Conservation (phyloP, 2,329 filamentous ascomycete genomes). For the Hypomyces rosellus region DNA sequence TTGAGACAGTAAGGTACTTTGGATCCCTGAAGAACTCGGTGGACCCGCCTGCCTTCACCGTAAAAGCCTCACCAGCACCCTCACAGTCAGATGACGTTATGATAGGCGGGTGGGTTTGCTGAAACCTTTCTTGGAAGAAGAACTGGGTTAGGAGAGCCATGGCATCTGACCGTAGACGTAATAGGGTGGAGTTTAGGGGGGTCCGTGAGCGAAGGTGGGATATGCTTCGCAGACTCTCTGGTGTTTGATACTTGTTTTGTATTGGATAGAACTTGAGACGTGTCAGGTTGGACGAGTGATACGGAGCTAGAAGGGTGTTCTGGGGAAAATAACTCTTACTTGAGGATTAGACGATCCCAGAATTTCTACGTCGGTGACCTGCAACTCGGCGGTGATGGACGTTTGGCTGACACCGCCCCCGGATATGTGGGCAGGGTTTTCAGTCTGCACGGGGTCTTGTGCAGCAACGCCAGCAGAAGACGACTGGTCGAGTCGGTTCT, state of each 20-base stretch:
- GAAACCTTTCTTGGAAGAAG: constrained; percentile 64
- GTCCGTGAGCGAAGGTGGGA: constrained; percentile 82
- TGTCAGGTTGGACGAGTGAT: constrained; percentile 12
- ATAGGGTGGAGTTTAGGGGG: constrained; percentile 70
- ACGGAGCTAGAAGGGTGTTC: too few species aligned
- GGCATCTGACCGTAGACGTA: constrained; percentile 76
- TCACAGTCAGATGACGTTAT: constrained; percentile 97
- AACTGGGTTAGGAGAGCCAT: constrained; percentile 67
- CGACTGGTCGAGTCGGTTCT: neutral
- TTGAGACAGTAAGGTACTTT: constrained; percentile 95
- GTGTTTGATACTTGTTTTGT: constrained; percentile 91
- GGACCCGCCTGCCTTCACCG: constrained; percentile 46
- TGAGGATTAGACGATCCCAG: constrained; percentile 73
- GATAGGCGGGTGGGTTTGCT: constrained; percentile 85
- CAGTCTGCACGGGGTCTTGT: too few species aligned
- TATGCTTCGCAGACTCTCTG: constrained; percentile 80
- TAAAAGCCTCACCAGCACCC: constrained; percentile 90
- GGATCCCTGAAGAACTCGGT: constrained; percentile 68
- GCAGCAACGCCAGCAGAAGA: too few species aligned
- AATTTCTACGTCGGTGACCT: constrained; percentile 61
- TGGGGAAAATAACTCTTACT: constrained; percentile 43
- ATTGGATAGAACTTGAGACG: constrained; percentile 71
- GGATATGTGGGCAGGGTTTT: too few species aligned
- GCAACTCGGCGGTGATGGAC: constrained; percentile 54
- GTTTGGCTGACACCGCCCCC: neutral